phyloP scores from a whole-genome alignment of 2,329 filamentous ascomycete genomes.

The Teratosphaeria zuluensis region DNA sequence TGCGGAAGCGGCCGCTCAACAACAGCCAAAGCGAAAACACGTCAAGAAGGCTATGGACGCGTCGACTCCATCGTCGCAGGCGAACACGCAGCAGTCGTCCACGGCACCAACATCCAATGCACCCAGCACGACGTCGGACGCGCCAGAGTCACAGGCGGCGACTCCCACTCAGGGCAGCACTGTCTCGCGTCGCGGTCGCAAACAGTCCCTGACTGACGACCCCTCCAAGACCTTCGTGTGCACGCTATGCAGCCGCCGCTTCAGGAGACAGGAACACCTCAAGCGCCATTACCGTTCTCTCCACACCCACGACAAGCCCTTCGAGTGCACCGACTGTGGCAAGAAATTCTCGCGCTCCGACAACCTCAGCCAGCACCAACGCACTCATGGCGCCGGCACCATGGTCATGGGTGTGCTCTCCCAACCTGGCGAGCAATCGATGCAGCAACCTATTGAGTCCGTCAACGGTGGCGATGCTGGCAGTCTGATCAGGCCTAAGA shows the following conservation, averaged over 20 bases:
- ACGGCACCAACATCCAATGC: constrained; percentile 37
- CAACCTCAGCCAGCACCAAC: constrained; percentile 90
- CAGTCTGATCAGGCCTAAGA: constrained; percentile 25
- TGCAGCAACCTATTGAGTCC: constrained; percentile 23
- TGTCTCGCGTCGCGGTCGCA: constrained; percentile 85
- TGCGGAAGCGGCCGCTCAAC: constrained; percentile 15
- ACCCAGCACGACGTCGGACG: constrained; percentile 17
- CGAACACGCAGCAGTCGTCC: constrained; percentile 28
- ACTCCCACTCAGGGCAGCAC: constrained; percentile 34
- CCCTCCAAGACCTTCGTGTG: constrained; percentile 98
- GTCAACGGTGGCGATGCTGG: constrained; percentile 26
- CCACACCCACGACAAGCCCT: constrained; percentile 97
- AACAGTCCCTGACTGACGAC: constrained; percentile 96
- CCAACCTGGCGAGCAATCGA: constrained; percentile 19
- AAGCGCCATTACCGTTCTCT: constrained; percentile 98
- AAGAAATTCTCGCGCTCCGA: constrained; percentile 99
- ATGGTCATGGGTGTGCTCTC: constrained; percentile 78
- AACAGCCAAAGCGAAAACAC: constrained; percentile 21
- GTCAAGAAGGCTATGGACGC: constrained; percentile 29
- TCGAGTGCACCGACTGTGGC: constrained; percentile 92
- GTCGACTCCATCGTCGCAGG: constrained; percentile 35
- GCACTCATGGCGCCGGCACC: constrained; percentile 83
- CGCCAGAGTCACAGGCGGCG: constrained; percentile 18
- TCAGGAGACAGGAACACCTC: constrained; percentile 95
- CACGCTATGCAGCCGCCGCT: constrained; percentile 89